Evolutionary conservation across 768 basidiomycete genomes (phyloP), one percentile per base, ranked within the genome.

Genomic region (Pilatotrama ljubarskyi): DNA sequence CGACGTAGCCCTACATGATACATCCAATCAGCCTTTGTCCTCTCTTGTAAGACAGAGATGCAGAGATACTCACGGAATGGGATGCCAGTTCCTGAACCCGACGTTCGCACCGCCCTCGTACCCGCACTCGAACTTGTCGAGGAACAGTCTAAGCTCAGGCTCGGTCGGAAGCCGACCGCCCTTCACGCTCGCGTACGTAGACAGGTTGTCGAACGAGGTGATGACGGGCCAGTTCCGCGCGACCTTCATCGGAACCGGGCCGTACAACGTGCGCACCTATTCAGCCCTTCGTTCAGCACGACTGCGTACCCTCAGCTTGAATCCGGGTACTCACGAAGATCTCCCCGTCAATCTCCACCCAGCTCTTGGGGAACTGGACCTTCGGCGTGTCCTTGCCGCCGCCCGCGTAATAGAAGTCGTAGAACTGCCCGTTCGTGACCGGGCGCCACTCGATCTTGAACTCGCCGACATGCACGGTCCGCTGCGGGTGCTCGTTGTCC

Each of bases 151-250:
- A 38, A 97, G 81, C 75, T 98, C 97, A 0, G 87, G 78, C 73
- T 97, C 93, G 2, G 91, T 95, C 0, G 97, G 97, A 18, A 99
- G 77, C 47, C 97, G 84, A 1, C 96, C 97, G n/a, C 95, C 95
- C 66, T 94, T 90, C 48, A 87, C 86, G 41, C 73, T 83, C 0
- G 93, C 95, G 70, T 90, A 98, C 1, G 82, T 80, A 6, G 88
- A 89, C 13, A 98, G 72, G 69, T 89, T 86, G 61, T 87, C 79
- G 71, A 89, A 93, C 13, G 87, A 85, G 0, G 91, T 85, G 59
- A 93, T 73, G 32, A 96, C 75, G 0, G 97, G 96, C 96, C 96
- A 99, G 58, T 91, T 73, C 60, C 81, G 76, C 5, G 92, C 96
- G 26, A 90, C 75, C 22, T 82, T 79, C 75, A 99, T 83, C 1